A percentile compares a stretch with the other conserved stretches of the same genome.
phyloP scores from a whole-genome alignment of 139 green algal genomes.

The Chlamydomonas incerta region DNA sequence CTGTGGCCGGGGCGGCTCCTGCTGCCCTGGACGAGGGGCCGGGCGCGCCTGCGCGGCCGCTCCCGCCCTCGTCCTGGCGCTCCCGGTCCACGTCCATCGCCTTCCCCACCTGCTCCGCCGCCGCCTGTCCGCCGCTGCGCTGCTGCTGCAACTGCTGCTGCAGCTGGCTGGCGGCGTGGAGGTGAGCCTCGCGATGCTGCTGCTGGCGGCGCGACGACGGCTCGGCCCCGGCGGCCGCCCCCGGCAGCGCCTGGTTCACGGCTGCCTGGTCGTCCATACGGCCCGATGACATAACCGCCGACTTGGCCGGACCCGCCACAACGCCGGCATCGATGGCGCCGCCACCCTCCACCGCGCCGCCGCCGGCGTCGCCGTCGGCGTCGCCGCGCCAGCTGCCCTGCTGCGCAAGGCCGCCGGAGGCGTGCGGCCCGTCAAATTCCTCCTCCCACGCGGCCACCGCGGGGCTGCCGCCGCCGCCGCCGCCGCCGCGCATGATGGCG shows the following conservation, averaged over 20 bases:
- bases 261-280: neutral
- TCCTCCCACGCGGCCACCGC: constrained; percentile 35
- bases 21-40: no score
- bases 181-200: neutral
- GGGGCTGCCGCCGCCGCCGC: constrained; percentile 10
- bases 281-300: constrained; percentile 20
- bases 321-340: no score
- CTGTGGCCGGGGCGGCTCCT: neutral
- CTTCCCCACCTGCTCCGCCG: neutral
- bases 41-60: no score
- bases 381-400: constrained; percentile 29
- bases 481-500: neutral
- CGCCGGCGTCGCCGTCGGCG: neutral
- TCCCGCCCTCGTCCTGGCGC: no score
- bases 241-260: neutral
- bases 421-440: constrained; percentile 29
- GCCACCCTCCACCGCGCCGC: neutral
- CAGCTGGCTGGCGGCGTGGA: neutral
- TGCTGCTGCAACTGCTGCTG: neutral
- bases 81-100: neutral
- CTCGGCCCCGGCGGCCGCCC: neutral
- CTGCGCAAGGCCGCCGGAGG: neutral
- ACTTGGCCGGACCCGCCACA: constrained; percentile 6
- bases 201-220: no score
- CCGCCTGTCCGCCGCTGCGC: neutral